phyloP scores from a whole-genome alignment of 345 rosid genomes.

The Rhodomyrtus tomentosa region DNA sequence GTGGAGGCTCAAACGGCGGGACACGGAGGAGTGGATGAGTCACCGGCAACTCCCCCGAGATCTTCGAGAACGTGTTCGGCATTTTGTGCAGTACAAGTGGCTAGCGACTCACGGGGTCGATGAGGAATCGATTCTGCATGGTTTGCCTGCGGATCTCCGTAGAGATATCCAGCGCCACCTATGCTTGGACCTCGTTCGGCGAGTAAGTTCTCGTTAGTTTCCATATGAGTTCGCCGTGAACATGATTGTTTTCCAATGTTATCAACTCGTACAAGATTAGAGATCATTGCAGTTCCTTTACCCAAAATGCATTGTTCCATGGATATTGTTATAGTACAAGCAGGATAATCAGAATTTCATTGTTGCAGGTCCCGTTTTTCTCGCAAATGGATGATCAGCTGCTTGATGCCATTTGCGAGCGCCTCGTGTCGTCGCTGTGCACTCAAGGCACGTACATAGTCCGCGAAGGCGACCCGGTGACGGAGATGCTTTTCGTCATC shows the following conservation, averaged over 20 bases:
- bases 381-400: constrained; percentile 48
- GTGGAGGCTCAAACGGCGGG: constrained; percentile 46
- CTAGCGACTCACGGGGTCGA: constrained; percentile 44
- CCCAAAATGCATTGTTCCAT: not conserved
- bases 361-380: constrained; percentile 42
- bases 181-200: constrained; percentile 41
- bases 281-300: not conserved
- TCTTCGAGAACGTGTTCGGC: constrained; percentile 27
- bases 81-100: constrained; percentile 45
- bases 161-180: constrained; percentile 46
- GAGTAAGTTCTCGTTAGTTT: constrained; percentile 14
- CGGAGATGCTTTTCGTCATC: constrained; percentile 45
- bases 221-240: fast-evolving
- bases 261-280: not conserved
- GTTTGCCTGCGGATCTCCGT: constrained; percentile 33
- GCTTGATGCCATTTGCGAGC: constrained; percentile 43
- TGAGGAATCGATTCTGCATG: constrained; percentile 31
- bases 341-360: too few relatives aligned
- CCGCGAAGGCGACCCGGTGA: constrained; percentile 43
- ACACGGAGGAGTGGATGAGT: constrained; percentile 54
- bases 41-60: constrained; percentile 42
- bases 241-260: not conserved
- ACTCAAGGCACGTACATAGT: constrained; percentile 42
- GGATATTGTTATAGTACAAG: not conserved
- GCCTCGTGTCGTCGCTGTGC: constrained; percentile 28